Conservation (phyloP, 2,329 filamentous ascomycete species). For the Ceratocystiopsis sp. region DNA sequence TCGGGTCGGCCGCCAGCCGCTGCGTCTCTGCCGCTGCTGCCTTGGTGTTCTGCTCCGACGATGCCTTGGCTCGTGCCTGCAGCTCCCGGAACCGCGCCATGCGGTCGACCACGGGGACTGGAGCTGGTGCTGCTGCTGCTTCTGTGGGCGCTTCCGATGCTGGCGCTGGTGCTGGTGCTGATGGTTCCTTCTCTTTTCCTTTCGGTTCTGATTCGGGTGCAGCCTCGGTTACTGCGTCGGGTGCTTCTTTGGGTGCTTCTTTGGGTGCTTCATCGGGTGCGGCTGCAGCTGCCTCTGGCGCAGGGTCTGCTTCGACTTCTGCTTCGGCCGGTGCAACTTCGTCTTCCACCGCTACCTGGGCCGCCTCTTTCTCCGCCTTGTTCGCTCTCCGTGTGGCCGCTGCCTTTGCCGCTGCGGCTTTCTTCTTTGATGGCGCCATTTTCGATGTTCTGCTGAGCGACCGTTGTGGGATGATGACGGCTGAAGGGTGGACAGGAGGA, state of each 20-base stretch:
- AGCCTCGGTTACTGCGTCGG: neutral
- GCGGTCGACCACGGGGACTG: slow-evolving; percentile 30
- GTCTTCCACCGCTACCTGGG: neutral
- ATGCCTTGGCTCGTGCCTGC: slow-evolving; percentile 61
- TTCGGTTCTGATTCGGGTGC: neutral
- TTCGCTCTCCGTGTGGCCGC: too few relatives aligned
- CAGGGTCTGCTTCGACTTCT: neutral
- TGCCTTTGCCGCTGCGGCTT: too few relatives aligned
- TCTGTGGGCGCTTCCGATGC: neutral
- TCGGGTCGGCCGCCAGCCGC: slow-evolving; percentile 59
- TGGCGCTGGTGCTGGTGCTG: neutral
- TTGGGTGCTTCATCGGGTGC: neutral
- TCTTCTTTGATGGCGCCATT: too few relatives aligned
- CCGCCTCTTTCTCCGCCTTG: neutral
- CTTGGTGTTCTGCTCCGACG: slow-evolving; percentile 58
- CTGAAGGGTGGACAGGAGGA: too few relatives aligned
- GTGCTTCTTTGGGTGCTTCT: neutral
- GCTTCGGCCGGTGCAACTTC: neutral
- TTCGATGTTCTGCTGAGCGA: too few relatives aligned
- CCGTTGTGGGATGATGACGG: too few relatives aligned
- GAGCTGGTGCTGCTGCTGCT: slow-evolving; percentile 1
- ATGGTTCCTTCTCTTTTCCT: neutral
- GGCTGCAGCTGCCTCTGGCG: neutral
- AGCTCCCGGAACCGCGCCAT: slow-evolving; percentile 75
- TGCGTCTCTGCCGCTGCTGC: slow-evolving; percentile 74